Evolutionary conservation across 805 yeast species (phyloP), one percentile per base, ranked within the genome.

Genomic region (Candida germanica): DNA sequence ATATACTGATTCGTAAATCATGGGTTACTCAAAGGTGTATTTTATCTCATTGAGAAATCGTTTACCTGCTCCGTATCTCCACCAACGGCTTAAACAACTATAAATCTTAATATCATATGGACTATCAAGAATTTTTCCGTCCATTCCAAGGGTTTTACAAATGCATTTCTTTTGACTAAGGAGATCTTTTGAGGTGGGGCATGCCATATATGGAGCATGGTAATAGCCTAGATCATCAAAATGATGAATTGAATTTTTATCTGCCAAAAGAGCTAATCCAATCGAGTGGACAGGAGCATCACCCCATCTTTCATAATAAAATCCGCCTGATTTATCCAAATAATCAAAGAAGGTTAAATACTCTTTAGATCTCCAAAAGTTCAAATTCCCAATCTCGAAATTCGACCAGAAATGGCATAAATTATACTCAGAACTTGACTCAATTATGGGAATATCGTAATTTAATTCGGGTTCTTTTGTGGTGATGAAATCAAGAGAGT

Each of bases 81-180:
- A 84, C 89, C 89, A 84, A 42, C 79, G 68, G 21, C 76, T 66
- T 30, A 84, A 54, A 58, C 94, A 84, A 48, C 89, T 82, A 44
- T 72, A 76, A 4, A 74, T 54, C 41, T 68, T 53, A n/a, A 68
- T 57, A 36, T 69, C 67, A 42, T 75, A 63, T 29, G 68, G 61
- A 14, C 60, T 40, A 18, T 46, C 45, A 2, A 48, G 26, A 1
- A 40, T 27, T 7, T 47, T 43, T 6, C 46, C 47, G 17, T 49
- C 55, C 3, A 31, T 19, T 2, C 44, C 48, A 9, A 32, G 29
- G 3, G 56, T 49, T 27, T 49, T 50, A 43, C 73, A 67, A 9
- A 64, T 49, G 38, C 73, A 68, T 37, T 71, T 49, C 39, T 67
- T 66, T 13, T 59, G 49, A 11, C 61, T 49, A 7, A 44, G 38